Percentiles rank a stretch among this genome's conserved stretches.
Conservation (phyloP, 2,329 filamentous ascomycete genomes). For the Trichophyton rubrum region DNA sequence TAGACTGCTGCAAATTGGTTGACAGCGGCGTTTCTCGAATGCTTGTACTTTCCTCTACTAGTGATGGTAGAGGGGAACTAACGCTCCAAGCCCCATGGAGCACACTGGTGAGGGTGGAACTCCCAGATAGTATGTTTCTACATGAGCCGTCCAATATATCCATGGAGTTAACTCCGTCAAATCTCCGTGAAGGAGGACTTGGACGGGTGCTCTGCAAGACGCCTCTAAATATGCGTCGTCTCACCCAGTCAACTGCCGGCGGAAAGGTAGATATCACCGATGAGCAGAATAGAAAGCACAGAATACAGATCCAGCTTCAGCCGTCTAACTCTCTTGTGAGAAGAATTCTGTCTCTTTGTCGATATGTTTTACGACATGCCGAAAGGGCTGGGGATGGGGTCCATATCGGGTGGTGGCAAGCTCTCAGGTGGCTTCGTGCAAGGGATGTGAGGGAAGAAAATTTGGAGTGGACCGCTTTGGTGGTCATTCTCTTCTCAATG, state of each 20-base stretch:
- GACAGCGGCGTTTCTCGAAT: constrained; percentile 58
- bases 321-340: constrained; percentile 51
- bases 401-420: constrained; percentile 60
- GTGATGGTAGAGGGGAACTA: constrained; percentile 51
- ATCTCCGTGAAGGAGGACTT: constrained; percentile 42
- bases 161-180: constrained; percentile 38
- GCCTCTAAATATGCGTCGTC: constrained; percentile 34
- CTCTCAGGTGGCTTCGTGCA: constrained; percentile 53
- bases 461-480: constrained; percentile 57
- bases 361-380: constrained; percentile 49
- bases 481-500: constrained; percentile 51
- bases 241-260: constrained; percentile 46
- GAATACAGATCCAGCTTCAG: constrained; percentile 54
- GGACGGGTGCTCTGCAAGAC: constrained; percentile 35
- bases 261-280: constrained; percentile 58
- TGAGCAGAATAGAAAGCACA: constrained; percentile 49
- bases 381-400: constrained; percentile 47
- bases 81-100: constrained; percentile 68
- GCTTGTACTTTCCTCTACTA: constrained; percentile 54
- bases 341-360: constrained; percentile 49
- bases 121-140: constrained; percentile 46
- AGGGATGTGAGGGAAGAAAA: constrained; percentile 39
- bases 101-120: constrained; percentile 51
- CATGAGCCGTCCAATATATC: constrained; percentile 50
- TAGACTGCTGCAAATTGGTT: constrained; percentile 58